phyloP scores from a whole-genome alignment of 202 grass and related monocot species.

The Schoenoplectus triqueter region DNA sequence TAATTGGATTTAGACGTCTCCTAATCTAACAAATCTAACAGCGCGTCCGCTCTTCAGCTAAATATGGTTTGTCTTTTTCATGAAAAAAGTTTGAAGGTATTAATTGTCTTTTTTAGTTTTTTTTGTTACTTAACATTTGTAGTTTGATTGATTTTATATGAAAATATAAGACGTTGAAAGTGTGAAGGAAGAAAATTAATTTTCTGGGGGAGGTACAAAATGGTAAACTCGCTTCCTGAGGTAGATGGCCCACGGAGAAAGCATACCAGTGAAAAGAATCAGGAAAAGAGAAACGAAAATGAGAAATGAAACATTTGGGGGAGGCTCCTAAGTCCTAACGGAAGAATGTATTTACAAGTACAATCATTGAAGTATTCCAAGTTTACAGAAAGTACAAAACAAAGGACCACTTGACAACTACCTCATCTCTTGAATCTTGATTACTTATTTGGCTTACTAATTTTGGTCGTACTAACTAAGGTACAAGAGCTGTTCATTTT shows the following conservation, averaged over 20 bases:
- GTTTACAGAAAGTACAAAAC: not conserved
- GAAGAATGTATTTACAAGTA: not conserved
- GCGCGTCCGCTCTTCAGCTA: no score
- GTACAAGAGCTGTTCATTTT: not conserved
- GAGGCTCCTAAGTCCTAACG: not conserved
- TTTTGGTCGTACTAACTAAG: not conserved
- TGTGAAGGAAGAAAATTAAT: not conserved
- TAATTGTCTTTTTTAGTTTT: not conserved
- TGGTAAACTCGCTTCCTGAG: not conserved
- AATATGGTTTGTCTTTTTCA: no score
- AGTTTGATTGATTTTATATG: not conserved
- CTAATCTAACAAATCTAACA: no score
- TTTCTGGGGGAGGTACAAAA: not conserved
- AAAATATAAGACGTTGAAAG: not conserved
- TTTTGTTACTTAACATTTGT: not conserved
- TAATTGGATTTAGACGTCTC: no score
- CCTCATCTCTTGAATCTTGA: not conserved
- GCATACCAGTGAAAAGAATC: not conserved
- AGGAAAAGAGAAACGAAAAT: not conserved
- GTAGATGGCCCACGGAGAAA: not conserved
- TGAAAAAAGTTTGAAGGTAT: not conserved
- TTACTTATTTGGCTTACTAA: not conserved
- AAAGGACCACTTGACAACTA: not conserved
- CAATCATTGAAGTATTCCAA: not conserved
- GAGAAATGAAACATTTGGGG: conserved; percentile 9